Conservation (phyloP, 257 asterid genomes). For the Solanum paucissectum region DNA sequence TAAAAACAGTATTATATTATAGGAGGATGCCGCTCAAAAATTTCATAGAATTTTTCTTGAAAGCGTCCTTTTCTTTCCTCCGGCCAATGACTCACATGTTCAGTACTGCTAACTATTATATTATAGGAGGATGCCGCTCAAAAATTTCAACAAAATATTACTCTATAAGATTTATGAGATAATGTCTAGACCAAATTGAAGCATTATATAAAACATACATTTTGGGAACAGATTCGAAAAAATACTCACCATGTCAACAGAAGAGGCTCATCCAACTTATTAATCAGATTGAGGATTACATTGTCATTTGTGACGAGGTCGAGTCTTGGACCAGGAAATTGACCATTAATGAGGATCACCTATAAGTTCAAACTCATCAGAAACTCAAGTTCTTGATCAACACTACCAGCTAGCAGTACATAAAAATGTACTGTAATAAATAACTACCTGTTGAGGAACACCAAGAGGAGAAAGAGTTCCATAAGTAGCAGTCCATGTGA, state of each 20-base stretch:
- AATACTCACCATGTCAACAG: constrained; percentile 76
- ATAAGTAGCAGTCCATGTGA: constrained; percentile 79
- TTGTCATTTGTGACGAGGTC: constrained; percentile 86
- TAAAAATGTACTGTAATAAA: neutral
- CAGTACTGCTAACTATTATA: neutral
- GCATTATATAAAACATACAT: neutral
- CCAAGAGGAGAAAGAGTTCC: constrained; percentile 83
- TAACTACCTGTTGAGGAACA: constrained; percentile 58
- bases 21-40: too few species aligned
- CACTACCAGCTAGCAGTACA: neutral
- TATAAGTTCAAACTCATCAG: constrained; percentile 13
- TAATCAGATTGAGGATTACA: constrained; percentile 59
- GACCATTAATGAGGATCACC: constrained; percentile 90
- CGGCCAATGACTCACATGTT: too few species aligned
- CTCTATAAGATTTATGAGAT: neutral
- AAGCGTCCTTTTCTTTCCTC: too few species aligned
- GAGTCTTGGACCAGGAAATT: constrained; percentile 89
- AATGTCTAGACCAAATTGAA: neutral
- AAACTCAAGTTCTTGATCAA: neutral
- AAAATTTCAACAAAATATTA: neutral
- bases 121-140: too few species aligned
- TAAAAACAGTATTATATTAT: neutral
- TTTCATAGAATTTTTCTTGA: neutral
- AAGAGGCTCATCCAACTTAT: constrained; percentile 77
- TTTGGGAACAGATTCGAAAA: neutral